Evolutionary conservation across 345 rosid genomes (phyloP).

Genomic region (Carallia brachiata): DNA sequence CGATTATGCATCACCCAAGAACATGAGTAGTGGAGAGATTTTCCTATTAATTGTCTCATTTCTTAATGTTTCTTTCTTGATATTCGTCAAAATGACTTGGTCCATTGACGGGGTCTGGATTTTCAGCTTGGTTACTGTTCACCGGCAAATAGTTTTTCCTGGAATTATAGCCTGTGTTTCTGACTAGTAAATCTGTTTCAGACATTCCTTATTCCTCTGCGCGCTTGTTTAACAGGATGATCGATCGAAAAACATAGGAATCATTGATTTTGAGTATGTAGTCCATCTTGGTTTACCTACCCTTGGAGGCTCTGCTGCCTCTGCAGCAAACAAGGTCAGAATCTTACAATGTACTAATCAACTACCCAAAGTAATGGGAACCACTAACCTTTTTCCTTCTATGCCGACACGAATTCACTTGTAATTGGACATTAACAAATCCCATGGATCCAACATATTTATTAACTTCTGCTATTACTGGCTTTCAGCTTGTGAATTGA

Average conservation of each 20-base stretch:
- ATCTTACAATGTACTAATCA: too few species aligned
- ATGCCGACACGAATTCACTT: too few species aligned
- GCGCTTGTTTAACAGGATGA: slow-evolving; percentile 9
- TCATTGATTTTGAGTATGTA: slow-evolving; percentile 75
- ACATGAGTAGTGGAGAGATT: not conserved
- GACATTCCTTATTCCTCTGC: too few species aligned
- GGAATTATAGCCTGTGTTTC: too few species aligned
- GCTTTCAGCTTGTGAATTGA: not conserved
- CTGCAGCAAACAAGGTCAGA: slow-evolving; percentile 37
- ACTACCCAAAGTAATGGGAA: too few species aligned
- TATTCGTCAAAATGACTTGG: slow-evolving; percentile 61
- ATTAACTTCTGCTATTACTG: not conserved
- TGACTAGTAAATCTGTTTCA: too few species aligned
- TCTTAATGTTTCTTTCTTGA: not conserved
- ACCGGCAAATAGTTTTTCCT: slow-evolving; percentile 54
- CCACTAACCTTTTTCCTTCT: too few species aligned
- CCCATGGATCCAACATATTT: not conserved
- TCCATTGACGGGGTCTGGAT: slow-evolving; percentile 48
- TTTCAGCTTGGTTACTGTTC: too few species aligned
- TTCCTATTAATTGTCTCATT: not conserved
- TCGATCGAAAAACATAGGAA: slow-evolving; percentile 33
- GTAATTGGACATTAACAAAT: too few species aligned
- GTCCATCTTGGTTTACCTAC: slow-evolving; percentile 64
- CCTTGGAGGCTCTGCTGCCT: slow-evolving; percentile 51
- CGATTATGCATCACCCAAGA: too few species aligned